Conservation (phyloP, 164 flowering plant genomes). For the grape (Vitis vinifera) region ASM3070453v1 NC_081806.1:382501-383000, state of each 20-base stretch:
- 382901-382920: neutral
- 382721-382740: constrained; percentile 68
- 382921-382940: neutral
- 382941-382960: too few species aligned
- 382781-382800: constrained; percentile 79
- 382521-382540: constrained; percentile 9
- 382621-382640: constrained; percentile 58
- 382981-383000: too few species aligned
- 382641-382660: constrained; percentile 36
- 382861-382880: neutral
- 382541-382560: constrained; percentile 18
- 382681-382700: neutral
- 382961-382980: too few species aligned
- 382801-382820: constrained; percentile 67
- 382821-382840: constrained; percentile 76
- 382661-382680: constrained; percentile 6
- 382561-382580: constrained; percentile 35
- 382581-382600: constrained; percentile 83
- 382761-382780: constrained; percentile 92
- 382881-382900: neutral
- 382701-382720: constrained; percentile 47
- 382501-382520: constrained; percentile 28
- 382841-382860: neutral
- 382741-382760: constrained; percentile 57
- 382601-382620: constrained; percentile 58